These are phyloP conservation scores for Pelargonium nanum DNA, from an alignment of 345 rosid species.

Conservation along the genomic window DNA sequence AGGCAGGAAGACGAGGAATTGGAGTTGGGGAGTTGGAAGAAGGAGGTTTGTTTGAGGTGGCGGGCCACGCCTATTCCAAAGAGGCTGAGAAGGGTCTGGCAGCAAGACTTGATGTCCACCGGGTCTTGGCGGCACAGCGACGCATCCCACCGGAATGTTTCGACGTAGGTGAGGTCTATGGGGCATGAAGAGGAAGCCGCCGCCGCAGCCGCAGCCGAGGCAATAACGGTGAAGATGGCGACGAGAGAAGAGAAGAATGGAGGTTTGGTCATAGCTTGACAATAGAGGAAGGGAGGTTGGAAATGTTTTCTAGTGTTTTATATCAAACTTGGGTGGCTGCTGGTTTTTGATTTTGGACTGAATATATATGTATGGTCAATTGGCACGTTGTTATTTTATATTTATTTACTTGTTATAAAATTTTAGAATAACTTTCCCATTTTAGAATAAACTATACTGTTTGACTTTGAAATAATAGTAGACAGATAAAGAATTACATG, in stretches of 20 bases:
- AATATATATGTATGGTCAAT: no score
- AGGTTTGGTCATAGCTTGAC: no score
- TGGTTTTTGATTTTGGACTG: no score
- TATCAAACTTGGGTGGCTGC: no score
- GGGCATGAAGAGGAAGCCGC: slow-evolving; percentile 37
- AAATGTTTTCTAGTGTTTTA: no score
- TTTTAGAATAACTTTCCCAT: no score
- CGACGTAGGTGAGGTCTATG: slow-evolving; percentile 39
- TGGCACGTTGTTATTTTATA: no score
- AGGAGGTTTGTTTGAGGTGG: slow-evolving; percentile 33
- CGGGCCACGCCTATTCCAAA: slow-evolving; percentile 45
- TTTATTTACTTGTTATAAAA: no score
- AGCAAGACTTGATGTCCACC: slow-evolving; percentile 31
- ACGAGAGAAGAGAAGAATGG: background rate
- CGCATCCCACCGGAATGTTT: slow-evolving; percentile 46
- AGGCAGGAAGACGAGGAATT: slow-evolving; percentile 54
- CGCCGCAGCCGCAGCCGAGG: background rate
- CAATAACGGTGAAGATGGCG: background rate
- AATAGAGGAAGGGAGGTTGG: no score
- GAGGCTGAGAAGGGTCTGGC: slow-evolving; percentile 40
- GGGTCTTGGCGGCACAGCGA: slow-evolving; percentile 22
- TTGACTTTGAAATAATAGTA: no score
- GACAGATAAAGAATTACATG: no score
- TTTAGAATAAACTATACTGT: no score
- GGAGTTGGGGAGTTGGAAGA: slow-evolving; percentile 48